Conservation (phyloP, 345 rosid genomes). For the Populus davidiana region DNA sequence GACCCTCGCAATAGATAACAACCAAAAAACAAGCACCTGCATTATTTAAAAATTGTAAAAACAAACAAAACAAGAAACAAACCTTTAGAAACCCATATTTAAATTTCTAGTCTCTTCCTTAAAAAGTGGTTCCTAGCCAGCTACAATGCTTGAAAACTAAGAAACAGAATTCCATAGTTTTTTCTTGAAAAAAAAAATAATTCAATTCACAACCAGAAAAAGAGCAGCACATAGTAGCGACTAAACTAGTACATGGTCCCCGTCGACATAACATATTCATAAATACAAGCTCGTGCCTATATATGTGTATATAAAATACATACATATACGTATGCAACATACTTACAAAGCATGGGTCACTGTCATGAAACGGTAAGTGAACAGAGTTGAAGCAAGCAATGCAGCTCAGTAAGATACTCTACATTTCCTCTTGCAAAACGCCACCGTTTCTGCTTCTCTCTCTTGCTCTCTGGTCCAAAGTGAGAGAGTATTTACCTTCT, state of each 20-base stretch:
- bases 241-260: neutral
- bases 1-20: constrained; percentile 5
- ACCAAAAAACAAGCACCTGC: constrained; percentile 21
- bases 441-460: constrained; percentile 14
- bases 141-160: constrained; percentile 57
- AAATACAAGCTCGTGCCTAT: neutral
- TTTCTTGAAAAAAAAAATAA: neutral
- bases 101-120: constrained; percentile 30
- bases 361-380: constrained; percentile 12
- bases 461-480: constrained; percentile 29
- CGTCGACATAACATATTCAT: neutral
- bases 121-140: constrained; percentile 43
- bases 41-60: constrained; percentile 14
- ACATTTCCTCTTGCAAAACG: constrained; percentile 8
- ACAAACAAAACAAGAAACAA: constrained; percentile 2
- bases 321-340: neutral
- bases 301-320: neutral
- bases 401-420: constrained; percentile 15
- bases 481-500: neutral
- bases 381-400: constrained; percentile 10
- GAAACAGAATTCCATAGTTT: constrained; percentile 23
- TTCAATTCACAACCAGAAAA: neutral
- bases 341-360: constrained; percentile 1
- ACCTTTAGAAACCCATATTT: neutral
- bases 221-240: neutral